A percentile compares a stretch with the other conserved stretches of the same genome.
Evolutionary conservation across 2,329 filamentous ascomycete species (phyloP).

Genomic region (Orbilia brochopaga): DNA sequence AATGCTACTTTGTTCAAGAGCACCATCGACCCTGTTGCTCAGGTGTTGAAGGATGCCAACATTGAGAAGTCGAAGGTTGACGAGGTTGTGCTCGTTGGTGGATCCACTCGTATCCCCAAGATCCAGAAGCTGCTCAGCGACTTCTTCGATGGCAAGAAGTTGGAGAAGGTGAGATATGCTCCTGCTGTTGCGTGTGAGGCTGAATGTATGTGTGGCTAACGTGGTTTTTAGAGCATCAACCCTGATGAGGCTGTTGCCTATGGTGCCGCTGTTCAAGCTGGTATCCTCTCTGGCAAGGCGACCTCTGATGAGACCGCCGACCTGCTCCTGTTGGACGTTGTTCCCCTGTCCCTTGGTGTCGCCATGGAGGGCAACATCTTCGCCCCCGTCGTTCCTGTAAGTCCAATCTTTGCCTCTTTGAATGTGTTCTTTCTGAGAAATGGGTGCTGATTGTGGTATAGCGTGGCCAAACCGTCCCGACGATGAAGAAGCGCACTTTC

Average conservation of each 20-base stretch:
- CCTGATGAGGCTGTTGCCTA: conserved; percentile 99
- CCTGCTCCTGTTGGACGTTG: conserved; percentile 93
- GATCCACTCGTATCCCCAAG: conserved; percentile 96
- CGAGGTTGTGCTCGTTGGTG: conserved; percentile 98
- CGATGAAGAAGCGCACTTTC: conserved; percentile 85
- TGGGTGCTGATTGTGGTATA: not conserved
- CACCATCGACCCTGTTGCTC: conserved; percentile 92
- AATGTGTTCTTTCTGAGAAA: not conserved
- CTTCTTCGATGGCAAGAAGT: conserved; percentile 99
- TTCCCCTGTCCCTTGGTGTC: conserved; percentile 94
- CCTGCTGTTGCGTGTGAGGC: conserved; percentile 29
- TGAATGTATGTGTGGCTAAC: conserved; percentile 1
- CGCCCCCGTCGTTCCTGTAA: conserved; percentile 78
- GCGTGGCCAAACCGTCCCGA: conserved; percentile 76
- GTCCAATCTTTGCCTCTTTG: conserved; percentile 59
- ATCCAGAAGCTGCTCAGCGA: conserved; percentile 99
- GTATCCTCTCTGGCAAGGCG: conserved; percentile 98
- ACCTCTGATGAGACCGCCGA: conserved; percentile 92
- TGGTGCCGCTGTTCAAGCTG: conserved; percentile 97
- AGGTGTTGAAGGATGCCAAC: conserved; percentile 90
- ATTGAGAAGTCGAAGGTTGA: conserved; percentile 91
- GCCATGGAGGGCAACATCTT: conserved; percentile 99
- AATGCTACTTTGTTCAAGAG: conserved; percentile 94
- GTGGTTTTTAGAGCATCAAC: conserved; percentile 77
- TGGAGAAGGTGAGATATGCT: conserved; percentile 72